phyloP scores from a whole-genome alignment of 1,139 yeast species.

The Scheffersomyces illinoinensis region DNA sequence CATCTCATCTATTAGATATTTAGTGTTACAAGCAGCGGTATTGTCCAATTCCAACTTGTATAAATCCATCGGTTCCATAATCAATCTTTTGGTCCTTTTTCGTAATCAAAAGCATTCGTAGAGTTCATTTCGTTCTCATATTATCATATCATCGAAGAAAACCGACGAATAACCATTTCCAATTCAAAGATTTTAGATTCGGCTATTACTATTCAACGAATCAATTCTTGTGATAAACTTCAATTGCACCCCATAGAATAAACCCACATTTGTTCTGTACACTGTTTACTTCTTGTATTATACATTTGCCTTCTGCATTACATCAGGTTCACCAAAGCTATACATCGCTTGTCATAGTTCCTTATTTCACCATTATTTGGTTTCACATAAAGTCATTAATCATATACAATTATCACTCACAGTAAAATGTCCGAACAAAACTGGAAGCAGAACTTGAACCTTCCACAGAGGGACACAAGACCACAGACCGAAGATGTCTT shows the following conservation, averaged over 20 bases:
- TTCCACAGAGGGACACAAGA: conserved; percentile 84
- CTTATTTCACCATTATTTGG: background rate
- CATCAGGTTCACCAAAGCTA: background rate
- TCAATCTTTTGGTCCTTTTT: background rate
- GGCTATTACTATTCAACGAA: background rate
- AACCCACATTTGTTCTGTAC: background rate
- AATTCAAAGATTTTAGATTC: background rate
- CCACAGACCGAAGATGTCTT: conserved; percentile 97
- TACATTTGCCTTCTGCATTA: background rate
- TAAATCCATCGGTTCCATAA: background rate
- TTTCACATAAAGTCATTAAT: background rate
- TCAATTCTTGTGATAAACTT: background rate
- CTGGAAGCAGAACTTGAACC: conserved; percentile 76
- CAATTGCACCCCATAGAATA: background rate
- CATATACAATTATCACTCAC: background rate
- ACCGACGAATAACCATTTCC: background rate
- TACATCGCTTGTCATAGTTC: background rate
- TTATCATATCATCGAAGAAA: background rate
- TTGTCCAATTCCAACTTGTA: background rate
- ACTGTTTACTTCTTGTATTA: background rate
- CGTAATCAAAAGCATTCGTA: background rate
- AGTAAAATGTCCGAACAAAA: conserved; percentile 31
- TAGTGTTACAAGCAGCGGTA: background rate
- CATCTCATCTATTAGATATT: background rate
- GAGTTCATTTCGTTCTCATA: background rate